Conservation (phyloP, 2,329 filamentous ascomycete genomes). For the Ceratocystis ficicola region DNA sequence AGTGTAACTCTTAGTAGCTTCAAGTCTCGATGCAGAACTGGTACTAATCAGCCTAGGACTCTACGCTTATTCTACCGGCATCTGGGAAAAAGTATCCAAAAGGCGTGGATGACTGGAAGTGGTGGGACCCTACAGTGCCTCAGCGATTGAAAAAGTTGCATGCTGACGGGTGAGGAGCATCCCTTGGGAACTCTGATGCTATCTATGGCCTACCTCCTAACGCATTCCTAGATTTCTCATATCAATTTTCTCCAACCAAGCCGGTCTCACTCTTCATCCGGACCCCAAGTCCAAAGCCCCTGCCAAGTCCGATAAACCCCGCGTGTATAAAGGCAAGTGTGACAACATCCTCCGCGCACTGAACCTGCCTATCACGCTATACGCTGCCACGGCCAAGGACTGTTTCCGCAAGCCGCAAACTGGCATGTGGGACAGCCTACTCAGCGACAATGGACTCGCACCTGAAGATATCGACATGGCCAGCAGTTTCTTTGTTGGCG, state of each 20-base stretch:
- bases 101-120: slow-evolving; percentile 74
- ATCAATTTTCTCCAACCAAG: slow-evolving; percentile 81
- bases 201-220: slow-evolving; percentile 14
- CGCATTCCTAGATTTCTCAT: slow-evolving; percentile 50
- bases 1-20: background rate
- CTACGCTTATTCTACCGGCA: slow-evolving; percentile 66
- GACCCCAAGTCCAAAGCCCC: slow-evolving; percentile 50
- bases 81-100: slow-evolving; percentile 70
- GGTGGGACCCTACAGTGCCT: slow-evolving; percentile 72
- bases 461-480: slow-evolving; percentile 52
- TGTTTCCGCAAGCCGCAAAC: slow-evolving; percentile 72
- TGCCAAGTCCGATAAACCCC: slow-evolving; percentile 55
- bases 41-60: slow-evolving; percentile 46
- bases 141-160: slow-evolving; percentile 53
- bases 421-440: slow-evolving; percentile 70
- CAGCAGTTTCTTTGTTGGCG: slow-evolving; percentile 74
- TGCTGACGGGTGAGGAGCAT: slow-evolving; percentile 47
- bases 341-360: slow-evolving; percentile 56
- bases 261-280: slow-evolving; percentile 60
- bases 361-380: slow-evolving; percentile 64
- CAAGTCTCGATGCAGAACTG: background rate
- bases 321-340: slow-evolving; percentile 74
- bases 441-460: slow-evolving; percentile 47
- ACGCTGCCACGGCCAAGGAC: slow-evolving; percentile 76
- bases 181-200: background rate